These are phyloP conservation scores for Penicillium sumatraense DNA, from an alignment of 2,329 filamentous ascomycete species.

Conservation along the genomic window DNA sequence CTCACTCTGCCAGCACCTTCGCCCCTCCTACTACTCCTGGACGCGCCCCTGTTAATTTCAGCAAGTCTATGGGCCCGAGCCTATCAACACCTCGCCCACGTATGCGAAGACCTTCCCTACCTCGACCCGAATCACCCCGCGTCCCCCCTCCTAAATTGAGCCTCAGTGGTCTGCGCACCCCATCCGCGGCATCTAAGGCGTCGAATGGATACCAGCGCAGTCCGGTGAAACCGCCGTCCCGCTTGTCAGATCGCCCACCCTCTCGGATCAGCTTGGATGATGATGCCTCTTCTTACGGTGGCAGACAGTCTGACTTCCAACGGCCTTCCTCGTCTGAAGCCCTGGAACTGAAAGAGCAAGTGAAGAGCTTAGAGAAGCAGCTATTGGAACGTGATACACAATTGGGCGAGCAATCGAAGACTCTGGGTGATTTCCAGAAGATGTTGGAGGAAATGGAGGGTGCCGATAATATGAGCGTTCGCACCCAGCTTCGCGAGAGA, in stretches of 20 bases:
- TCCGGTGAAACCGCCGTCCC: conserved; percentile 44
- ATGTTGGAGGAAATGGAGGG: conserved; percentile 83
- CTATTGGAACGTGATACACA: conserved; percentile 85
- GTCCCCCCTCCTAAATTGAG: conserved; percentile 62
- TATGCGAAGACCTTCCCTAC: conserved; percentile 72
- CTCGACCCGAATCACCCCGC: conserved; percentile 83
- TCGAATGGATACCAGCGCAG: conserved; percentile 53
- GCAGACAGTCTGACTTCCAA: conserved; percentile 36
- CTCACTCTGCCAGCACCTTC: conserved; percentile 46
- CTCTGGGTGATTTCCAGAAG: conserved; percentile 85
- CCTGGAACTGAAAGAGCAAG: conserved; percentile 66
- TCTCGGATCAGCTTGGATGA: conserved; percentile 46
- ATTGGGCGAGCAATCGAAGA: conserved; percentile 83
- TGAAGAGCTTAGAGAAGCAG: conserved; percentile 72
- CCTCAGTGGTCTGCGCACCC: conserved; percentile 58
- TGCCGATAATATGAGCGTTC: conserved; percentile 75
- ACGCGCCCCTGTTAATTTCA: conserved; percentile 76
- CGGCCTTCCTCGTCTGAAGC: conserved; percentile 33
- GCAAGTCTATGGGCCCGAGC: conserved; percentile 80
- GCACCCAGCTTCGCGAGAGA: conserved; percentile 86
- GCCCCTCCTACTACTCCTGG: conserved; percentile 71
- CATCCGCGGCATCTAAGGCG: conserved; percentile 53
- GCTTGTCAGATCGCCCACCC: conserved; percentile 43
- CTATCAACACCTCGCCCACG: conserved; percentile 70
- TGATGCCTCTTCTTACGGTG: conserved; percentile 35